Evolutionary conservation across 306 rosid genomes (phyloP), one percentile per base, ranked within the genome.

Genomic region (Fragaria iinumae): DNA sequence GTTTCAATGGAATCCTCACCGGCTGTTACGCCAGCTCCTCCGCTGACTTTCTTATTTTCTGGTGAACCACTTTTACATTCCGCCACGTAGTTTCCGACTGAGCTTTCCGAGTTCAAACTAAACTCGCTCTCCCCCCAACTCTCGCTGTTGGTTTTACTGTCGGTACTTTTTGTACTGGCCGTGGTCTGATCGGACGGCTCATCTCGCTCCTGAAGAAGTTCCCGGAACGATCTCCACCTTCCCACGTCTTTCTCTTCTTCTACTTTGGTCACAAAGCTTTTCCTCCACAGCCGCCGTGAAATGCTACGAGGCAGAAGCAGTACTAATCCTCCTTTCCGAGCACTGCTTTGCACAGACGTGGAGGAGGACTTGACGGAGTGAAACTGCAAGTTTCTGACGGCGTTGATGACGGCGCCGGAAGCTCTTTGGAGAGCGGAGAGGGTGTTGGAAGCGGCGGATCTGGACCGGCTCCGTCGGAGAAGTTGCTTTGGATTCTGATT

Each of bases 71-170:
- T 79, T 70, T 69, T 67, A 10, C 66, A 47, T 17, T 23, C 77
- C 0, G 50, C 79, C 73, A 44, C 84, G 87, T 69, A 80, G 84
- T 76, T 86, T 74, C 49, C 69, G 3, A 49, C 43, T 2, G 76
- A 78, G 62, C 83, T 78, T 65, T 73, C 83, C 5, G 81, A 76
- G 41, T 44, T 79, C 55, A 82, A 77, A 0, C 86, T 83, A 64
- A 83, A 90, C 11, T 91, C 95, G 8, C 86, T 89, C 76, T 84
- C 94, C 4, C 68, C 78, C 98, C 96, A 86, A 44, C 96, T 90
- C 71, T 80, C 77, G 11, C 76, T 75, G 56, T 72, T 70, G 62
- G 29, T 56, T 34, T 84, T 80, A 39, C 71, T 76, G 53, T 74
- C 72, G 36, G 80, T 72, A 16, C 82, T 70, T 52, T 56, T 71